These are phyloP conservation scores for Lantana camara DNA, from an alignment of 257 asterid species.

Conservation along the genomic window DNA sequence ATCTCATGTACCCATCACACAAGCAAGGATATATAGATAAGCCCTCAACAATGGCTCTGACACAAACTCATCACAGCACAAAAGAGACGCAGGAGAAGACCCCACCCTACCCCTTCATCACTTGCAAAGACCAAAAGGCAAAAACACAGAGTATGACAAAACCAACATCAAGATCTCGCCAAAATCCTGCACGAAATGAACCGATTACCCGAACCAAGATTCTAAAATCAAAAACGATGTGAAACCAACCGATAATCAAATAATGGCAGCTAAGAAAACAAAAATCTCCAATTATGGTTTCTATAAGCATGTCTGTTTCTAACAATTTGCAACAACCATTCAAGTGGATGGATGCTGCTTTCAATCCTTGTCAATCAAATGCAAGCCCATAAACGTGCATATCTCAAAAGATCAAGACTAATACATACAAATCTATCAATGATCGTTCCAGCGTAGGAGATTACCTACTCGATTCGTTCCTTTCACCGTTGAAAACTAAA, in stretches of 20 bases:
- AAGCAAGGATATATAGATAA: not conserved
- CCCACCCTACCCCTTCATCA: constrained; percentile 18
- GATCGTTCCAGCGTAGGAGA: too few relatives aligned
- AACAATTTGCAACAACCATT: not conserved
- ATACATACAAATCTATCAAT: too few relatives aligned
- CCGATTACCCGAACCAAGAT: not conserved
- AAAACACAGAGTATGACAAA: constrained; percentile 12
- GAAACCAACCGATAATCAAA: not conserved
- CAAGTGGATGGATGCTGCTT: not conserved
- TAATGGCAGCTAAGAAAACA: not conserved
- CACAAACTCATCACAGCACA: constrained; percentile 12
- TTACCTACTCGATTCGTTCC: too few relatives aligned
- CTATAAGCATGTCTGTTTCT: not conserved
- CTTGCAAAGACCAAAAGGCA: constrained; percentile 5
- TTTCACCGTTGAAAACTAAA: too few relatives aligned
- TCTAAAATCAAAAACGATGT: not conserved
- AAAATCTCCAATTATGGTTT: not conserved
- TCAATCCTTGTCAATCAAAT: not conserved
- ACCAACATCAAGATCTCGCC: constrained; percentile 19
- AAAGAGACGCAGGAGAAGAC: constrained; percentile 1
- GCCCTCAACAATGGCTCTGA: not conserved
- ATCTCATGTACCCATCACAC: constrained; percentile 23
- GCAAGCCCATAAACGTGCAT: not conserved
- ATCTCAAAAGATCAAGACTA: not conserved
- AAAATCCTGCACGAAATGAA: not conserved